Percentiles rank a stretch among this genome's conserved stretches.
These are phyloP conservation scores for Coemansia sp. DNA, from an alignment of 192 early-diverging fungal genomes.

Conservation along the genomic window DNA sequence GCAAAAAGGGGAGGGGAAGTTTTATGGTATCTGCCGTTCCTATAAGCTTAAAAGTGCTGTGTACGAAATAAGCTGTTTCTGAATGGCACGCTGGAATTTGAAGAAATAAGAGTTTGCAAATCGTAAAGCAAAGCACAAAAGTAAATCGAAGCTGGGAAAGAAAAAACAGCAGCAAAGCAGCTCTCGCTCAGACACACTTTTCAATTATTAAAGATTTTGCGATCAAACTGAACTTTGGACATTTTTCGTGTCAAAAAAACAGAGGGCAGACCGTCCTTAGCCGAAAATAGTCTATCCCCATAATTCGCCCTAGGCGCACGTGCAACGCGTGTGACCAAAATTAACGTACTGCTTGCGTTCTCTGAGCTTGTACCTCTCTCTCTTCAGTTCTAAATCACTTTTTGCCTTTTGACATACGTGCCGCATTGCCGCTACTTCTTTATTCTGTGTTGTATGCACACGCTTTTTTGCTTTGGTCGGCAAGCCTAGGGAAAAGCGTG, in stretches of 20 bases:
- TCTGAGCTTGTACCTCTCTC: background rate
- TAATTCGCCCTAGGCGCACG: no score
- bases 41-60: no score
- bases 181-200: no score
- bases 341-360: no score
- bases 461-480: background rate
- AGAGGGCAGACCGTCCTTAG: background rate
- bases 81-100: background rate
- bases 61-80: no score
- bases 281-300: no score
- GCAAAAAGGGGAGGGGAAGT: no score
- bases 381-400: background rate
- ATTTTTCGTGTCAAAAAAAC: background rate
- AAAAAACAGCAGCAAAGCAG: background rate
- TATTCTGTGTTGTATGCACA: background rate
- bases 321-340: no score
- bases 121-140: background rate
- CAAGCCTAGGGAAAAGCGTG: background rate
- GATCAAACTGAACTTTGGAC: no score
- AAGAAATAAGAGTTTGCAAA: background rate
- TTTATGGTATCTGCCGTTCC: no score
- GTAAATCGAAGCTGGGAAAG: background rate
- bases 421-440: background rate
- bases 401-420: background rate
- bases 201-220: no score